Evolutionary conservation across 1,139 yeast genomes (phyloP).

Genomic region (Candida tropicalis): DNA sequence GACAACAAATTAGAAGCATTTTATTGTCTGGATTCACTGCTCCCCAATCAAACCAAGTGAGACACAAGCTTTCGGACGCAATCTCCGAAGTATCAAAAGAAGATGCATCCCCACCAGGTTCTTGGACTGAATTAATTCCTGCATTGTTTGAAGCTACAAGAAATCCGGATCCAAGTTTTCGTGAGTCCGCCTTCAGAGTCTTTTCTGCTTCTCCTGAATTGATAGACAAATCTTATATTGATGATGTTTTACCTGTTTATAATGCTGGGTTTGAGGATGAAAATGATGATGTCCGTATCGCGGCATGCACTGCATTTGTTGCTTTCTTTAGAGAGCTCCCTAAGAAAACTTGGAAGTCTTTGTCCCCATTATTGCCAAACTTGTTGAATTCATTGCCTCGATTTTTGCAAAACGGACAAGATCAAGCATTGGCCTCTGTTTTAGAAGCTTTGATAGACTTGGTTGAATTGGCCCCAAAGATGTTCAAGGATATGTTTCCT

Average conservation of each 20-base stretch:
- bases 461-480: slow-evolving; percentile 91
- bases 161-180: slow-evolving; percentile 65
- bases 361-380: slow-evolving; percentile 80
- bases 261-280: slow-evolving; percentile 78
- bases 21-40: slow-evolving; percentile 74
- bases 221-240: slow-evolving; percentile 59
- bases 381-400: slow-evolving; percentile 86
- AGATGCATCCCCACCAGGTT: slow-evolving; percentile 50
- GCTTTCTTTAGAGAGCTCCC: slow-evolving; percentile 85
- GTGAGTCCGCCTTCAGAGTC: slow-evolving; percentile 92
- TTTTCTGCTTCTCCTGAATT: slow-evolving; percentile 83
- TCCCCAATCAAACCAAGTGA: slow-evolving; percentile 65
- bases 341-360: slow-evolving; percentile 71
- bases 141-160: slow-evolving; percentile 70
- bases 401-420: slow-evolving; percentile 76
- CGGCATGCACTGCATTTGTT: slow-evolving; percentile 91
- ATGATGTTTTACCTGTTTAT: slow-evolving; percentile 68
- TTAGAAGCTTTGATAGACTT: slow-evolving; percentile 86
- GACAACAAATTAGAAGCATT: slow-evolving; percentile 62
- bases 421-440: slow-evolving; percentile 80
- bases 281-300: slow-evolving; percentile 81
- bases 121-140: slow-evolving; percentile 81
- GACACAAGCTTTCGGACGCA: slow-evolving; percentile 93
- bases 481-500: slow-evolving; percentile 88
- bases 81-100: slow-evolving; percentile 87